phyloP scores from a whole-genome alignment of 805 yeast genomes.

The Saturnispora gosingensis region DNA sequence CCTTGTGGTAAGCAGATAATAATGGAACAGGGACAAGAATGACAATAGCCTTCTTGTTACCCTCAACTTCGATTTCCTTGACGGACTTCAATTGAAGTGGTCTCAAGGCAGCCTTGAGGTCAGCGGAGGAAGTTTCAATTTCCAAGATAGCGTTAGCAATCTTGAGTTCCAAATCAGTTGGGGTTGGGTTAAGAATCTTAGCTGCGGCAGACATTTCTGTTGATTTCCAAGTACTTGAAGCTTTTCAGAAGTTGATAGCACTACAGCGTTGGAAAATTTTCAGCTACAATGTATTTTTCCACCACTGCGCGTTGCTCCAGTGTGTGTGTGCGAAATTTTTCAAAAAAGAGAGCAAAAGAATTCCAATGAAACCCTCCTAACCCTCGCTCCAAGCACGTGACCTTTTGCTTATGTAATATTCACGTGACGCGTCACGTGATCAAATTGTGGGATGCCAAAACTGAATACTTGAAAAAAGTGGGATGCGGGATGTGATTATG shows the following conservation, averaged over 20 bases:
- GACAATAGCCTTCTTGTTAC: conserved; percentile 98
- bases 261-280: not conserved
- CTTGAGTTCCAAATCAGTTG: conserved; percentile 98
- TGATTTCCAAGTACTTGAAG: not conserved
- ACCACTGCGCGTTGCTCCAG: conserved; percentile 1
- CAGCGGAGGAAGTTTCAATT: conserved; percentile 80
- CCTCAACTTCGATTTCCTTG: conserved; percentile 95
- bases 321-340: not conserved
- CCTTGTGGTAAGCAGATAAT: conserved; percentile 88
- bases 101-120: conserved; percentile 96
- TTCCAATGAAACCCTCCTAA: not conserved
- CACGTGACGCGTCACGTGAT: not conserved
- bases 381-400: conserved; percentile 12
- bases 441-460: not conserved
- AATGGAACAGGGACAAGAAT: conserved; percentile 97
- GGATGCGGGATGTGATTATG: not conserved
- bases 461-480: not conserved
- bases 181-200: conserved; percentile 90
- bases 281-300: not conserved
- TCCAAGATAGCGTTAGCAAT: conserved; percentile 98
- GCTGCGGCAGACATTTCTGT: conserved; percentile 87
- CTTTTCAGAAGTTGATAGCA: not conserved
- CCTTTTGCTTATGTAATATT: not conserved
- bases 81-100: conserved; percentile 97
- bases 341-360: too few species aligned